Percentiles rank a stretch among this genome's conserved stretches.
phyloP scores from a whole-genome alignment of 73 alveolate species.

The Breviolum minutum region DNA sequence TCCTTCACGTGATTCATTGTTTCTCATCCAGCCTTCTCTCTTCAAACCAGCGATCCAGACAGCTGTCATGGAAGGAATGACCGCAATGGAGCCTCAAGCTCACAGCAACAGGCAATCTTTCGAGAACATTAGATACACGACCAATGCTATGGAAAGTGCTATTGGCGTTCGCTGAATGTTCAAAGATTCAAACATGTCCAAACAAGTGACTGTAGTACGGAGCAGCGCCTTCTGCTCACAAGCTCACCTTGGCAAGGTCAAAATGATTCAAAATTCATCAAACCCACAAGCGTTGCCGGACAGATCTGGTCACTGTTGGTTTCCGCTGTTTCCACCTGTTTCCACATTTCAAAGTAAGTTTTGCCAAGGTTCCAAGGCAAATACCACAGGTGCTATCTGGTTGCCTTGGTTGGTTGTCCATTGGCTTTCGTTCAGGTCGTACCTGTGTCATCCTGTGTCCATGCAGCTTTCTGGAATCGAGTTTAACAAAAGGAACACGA shows the following conservation, averaged over 20 bases:
- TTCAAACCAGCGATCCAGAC: slow-evolving; percentile 84
- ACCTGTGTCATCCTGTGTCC: not conserved
- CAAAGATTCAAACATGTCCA: not conserved
- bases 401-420: not conserved
- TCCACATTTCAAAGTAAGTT: not conserved
- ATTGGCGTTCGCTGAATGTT: too few relatives aligned
- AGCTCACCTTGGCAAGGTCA: not conserved
- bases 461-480: not conserved
- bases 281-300: not conserved
- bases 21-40: slow-evolving; percentile 27
- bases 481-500: not conserved
- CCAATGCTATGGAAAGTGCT: not conserved
- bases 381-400: slow-evolving; percentile 34
- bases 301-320: too few relatives aligned
- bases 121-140: not conserved
- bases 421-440: not conserved
- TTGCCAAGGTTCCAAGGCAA: slow-evolving; percentile 38
- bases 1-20: not conserved
- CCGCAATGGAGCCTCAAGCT: slow-evolving; percentile 67
- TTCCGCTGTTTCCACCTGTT: too few relatives aligned
- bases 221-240: not conserved
- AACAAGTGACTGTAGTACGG: not conserved
- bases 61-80: slow-evolving; percentile 68
- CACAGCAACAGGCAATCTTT: not conserved
- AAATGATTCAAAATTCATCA: not conserved